Percentiles rank a stretch among this genome's conserved stretches.
Evolutionary conservation across 768 basidiomycete genomes (phyloP).

Genomic region (Tylopilus sp.): DNA sequence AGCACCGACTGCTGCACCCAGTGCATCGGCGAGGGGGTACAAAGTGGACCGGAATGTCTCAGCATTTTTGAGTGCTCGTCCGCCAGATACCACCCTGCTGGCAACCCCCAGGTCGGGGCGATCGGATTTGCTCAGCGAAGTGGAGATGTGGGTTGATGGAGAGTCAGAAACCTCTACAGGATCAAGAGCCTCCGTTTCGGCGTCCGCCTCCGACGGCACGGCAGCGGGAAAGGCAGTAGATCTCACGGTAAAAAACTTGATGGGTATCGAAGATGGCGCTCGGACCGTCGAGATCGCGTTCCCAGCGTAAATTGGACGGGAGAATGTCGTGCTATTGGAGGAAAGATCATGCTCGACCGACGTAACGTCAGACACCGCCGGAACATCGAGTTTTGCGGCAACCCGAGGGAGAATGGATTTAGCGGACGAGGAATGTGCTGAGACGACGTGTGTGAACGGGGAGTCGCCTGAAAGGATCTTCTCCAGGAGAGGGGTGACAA

Average conservation of each 20-base stretch:
- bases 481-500: slow-evolving; percentile 78
- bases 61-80: slow-evolving; percentile 90
- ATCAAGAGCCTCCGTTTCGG: slow-evolving; percentile 58
- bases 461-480: slow-evolving; percentile 60
- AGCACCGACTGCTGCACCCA: slow-evolving; percentile 97
- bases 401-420: slow-evolving; percentile 93
- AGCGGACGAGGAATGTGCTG: slow-evolving; percentile 86
- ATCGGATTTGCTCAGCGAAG: slow-evolving; percentile 82
- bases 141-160: slow-evolving; percentile 60
- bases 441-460: slow-evolving; percentile 86
- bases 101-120: slow-evolving; percentile 91
- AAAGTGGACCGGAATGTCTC: slow-evolving; percentile 86
- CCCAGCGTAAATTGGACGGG: slow-evolving; percentile 95
- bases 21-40: slow-evolving; percentile 87
- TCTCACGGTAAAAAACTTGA: slow-evolving; percentile 96
- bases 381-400: slow-evolving; percentile 83
- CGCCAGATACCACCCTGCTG: slow-evolving; percentile 87
- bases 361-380: slow-evolving; percentile 89
- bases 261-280: slow-evolving; percentile 65
- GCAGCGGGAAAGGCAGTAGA: slow-evolving; percentile 85
- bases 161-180: slow-evolving; percentile 56
- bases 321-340: slow-evolving; percentile 78
- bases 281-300: slow-evolving; percentile 94
- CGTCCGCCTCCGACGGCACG: slow-evolving; percentile 44
- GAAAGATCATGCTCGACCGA: slow-evolving; percentile 70